phyloP scores from a whole-genome alignment of 2,329 filamentous ascomycete species.

The Neurospora sp. region DNA sequence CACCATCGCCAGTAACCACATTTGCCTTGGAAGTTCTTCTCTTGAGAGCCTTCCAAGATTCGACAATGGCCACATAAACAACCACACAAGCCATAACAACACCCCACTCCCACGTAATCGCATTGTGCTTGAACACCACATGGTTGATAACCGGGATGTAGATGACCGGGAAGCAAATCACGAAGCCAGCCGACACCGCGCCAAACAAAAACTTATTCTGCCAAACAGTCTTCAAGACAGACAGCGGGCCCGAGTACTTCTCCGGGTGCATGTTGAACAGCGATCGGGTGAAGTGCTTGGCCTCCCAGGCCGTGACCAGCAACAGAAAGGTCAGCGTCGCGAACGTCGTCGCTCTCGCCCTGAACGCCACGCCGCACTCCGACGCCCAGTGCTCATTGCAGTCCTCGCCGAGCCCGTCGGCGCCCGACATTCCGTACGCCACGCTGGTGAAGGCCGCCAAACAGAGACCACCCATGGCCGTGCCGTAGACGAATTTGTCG shows the following conservation, averaged over 20 bases:
- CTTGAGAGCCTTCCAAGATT: constrained; percentile 62
- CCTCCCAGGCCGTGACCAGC: constrained; percentile 62
- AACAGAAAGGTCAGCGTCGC: constrained; percentile 59
- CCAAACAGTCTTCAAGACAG: constrained; percentile 52
- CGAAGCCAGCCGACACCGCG: constrained; percentile 49
- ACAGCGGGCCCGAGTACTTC: constrained; percentile 36
- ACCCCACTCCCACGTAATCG: constrained; percentile 63
- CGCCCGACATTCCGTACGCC: constrained; percentile 38
- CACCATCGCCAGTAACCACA: neutral
- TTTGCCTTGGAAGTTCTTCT: constrained; percentile 7
- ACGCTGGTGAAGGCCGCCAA: constrained; percentile 51
- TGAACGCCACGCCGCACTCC: constrained; percentile 47
- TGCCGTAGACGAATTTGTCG: constrained; percentile 57
- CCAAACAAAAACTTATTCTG: constrained; percentile 59
- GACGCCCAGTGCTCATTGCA: constrained; percentile 46
- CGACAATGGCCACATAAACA: constrained; percentile 53
- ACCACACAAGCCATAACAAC: constrained; percentile 50
- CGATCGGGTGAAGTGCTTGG: constrained; percentile 59
- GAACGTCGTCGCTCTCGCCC: constrained; percentile 58
- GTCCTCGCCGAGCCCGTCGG: constrained; percentile 37
- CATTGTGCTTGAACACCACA: constrained; percentile 58
- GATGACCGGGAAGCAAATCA: constrained; percentile 50
- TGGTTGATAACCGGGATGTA: constrained; percentile 60
- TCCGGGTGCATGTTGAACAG: constrained; percentile 57
- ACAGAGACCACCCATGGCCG: constrained; percentile 52